Base-by-base conservation (phyloP, 225 moss, liverwort and hornwort genomes). In the Sphagnum tenellum region DNA sequence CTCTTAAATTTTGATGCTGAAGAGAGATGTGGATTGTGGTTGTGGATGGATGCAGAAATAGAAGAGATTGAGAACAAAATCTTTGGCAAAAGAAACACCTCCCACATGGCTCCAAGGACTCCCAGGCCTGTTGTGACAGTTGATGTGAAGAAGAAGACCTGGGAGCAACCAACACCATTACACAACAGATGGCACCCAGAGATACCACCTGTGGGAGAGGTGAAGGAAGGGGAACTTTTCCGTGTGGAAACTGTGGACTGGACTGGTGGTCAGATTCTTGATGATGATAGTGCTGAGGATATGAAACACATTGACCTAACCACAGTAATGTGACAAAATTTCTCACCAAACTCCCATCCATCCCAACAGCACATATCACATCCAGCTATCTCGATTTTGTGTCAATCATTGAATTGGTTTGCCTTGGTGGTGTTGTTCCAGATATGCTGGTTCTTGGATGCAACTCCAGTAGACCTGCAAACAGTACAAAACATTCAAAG, bases 121-220 rank as follows among this genome's bases (percentile, higher is more conserved):
- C 89, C 89, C 12, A 71, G 71, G 59, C 71, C 82, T 50, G 63
- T 91, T 5, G 83, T 91, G 49, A 81, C 63, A 56, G 91, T 92
- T 65, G 82, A 92, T 71, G 78, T 78, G 50, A 89, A 69, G 74
- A 87, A 76, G 79, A 72, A 75, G 60, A 76, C 91, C 4, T 75
- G 78, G 76, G 91, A 89, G 89, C 91, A 92, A 73, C 64, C 47
- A 7, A 80, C 69, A 66, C 63, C 80, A 9, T 72, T 92, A 48
- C 91, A 92, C 72, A 92, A 92, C 76, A 73, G 91, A 46, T 92
- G 91, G 89, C 91, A 92, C 71, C 91, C 91, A 55, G 89, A 89
- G 59, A 92, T 92, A 60, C 91, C 70, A 48, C 67, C 62, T 2
- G 87, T 92, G 29, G 89, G 72, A 3, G 77, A 79, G 62, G 86